Evolutionary conservation across 2,329 filamentous ascomycete genomes (phyloP).

Genomic region (Aspergillus neoniger): DNA sequence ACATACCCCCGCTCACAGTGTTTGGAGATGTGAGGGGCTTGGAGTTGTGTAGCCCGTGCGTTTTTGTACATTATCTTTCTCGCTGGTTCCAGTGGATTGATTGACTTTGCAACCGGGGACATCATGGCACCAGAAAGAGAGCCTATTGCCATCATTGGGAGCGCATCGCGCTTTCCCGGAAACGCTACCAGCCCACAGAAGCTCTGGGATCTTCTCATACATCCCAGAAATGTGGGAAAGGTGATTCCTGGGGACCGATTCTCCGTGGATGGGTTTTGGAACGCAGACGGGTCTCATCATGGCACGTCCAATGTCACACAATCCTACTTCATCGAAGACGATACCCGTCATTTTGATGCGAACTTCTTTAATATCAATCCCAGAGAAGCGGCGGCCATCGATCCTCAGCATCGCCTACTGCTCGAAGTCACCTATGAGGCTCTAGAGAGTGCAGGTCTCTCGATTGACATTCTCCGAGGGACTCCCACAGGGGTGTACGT

Average conservation of each 20-base stretch:
- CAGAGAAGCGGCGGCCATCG: slow-evolving; percentile 14
- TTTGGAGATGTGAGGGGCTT: too few species aligned
- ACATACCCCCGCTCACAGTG: too few species aligned
- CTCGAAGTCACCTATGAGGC: slow-evolving; percentile 14
- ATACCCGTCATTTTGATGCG: slow-evolving; percentile 6
- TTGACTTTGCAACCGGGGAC: neutral
- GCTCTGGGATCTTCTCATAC: slow-evolving; percentile 14
- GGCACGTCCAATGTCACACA: neutral
- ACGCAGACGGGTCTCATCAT: slow-evolving; percentile 7
- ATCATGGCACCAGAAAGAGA: neutral
- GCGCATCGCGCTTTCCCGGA: slow-evolving; percentile 13
- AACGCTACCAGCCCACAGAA: slow-evolving; percentile 4
- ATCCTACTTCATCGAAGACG: slow-evolving; percentile 9
- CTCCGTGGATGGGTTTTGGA: neutral
- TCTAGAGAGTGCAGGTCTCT: slow-evolving; percentile 5
- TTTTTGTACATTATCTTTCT: too few species aligned
- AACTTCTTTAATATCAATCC: slow-evolving; percentile 12
- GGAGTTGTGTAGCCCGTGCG: too few species aligned
- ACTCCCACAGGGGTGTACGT: slow-evolving; percentile 7
- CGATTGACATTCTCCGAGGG: slow-evolving; percentile 3
- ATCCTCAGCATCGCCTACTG: slow-evolving; percentile 13
- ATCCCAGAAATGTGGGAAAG: neutral
- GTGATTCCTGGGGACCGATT: slow-evolving; percentile 9
- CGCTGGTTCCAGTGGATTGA: too few species aligned
- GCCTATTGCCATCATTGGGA: slow-evolving; percentile 17